A percentile compares a stretch with the other conserved stretches of the same genome.
phyloP scores from a whole-genome alignment of 225 moss, liverwort and hornwort species.

The Bryoerythrophyllum caledonicum region DNA sequence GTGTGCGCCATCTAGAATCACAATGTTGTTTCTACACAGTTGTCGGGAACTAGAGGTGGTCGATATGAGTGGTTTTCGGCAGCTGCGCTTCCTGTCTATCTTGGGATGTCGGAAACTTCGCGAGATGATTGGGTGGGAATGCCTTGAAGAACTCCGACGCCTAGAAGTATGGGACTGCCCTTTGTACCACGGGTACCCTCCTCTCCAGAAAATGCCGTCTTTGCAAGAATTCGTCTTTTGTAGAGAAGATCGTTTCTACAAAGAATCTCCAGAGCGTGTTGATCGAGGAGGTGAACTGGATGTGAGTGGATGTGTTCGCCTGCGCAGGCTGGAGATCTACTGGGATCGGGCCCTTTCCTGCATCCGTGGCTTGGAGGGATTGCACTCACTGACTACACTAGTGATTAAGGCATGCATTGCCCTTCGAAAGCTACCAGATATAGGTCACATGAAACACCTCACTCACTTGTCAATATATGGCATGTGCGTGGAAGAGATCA shows the following conservation, averaged over 20 bases:
- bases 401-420: rapidly evolving
- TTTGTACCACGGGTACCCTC: background rate
- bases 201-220: background rate
- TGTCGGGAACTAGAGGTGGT: background rate
- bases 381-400: background rate
- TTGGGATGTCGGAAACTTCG: rapidly evolving
- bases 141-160: background rate
- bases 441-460: background rate
- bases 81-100: background rate
- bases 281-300: no score
- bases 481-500: background rate
- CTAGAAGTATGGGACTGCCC: rapidly evolving
- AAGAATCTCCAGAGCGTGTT: no score
- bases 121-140: background rate
- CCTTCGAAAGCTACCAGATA: background rate
- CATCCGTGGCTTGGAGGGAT: background rate
- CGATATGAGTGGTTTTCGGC: background rate
- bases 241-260: no score
- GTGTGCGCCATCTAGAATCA: background rate
- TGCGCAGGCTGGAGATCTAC: rapidly evolving
- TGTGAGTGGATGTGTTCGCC: conserved; percentile 1
- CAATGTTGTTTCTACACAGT: rapidly evolving
- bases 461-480: rapidly evolving
- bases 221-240: background rate
- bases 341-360: rapidly evolving